Conservation (phyloP, 495 filamentous ascomycete species). For the Pseudevernia furfuracea region DNA sequence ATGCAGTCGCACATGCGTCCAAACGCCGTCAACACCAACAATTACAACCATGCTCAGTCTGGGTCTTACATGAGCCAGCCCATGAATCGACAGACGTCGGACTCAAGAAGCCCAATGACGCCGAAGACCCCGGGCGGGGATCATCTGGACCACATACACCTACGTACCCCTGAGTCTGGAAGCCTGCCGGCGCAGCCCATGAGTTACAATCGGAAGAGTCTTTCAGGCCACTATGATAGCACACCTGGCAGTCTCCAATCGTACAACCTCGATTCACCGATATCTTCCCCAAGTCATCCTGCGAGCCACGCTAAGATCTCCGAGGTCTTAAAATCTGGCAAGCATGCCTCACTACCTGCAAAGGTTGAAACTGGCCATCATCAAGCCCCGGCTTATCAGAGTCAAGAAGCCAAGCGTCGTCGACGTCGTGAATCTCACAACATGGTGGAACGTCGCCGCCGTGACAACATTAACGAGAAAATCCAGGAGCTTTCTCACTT, state of each 20-base stretch:
- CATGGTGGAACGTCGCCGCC: slow-evolving; percentile 83
- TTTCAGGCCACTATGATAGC: slow-evolving; percentile 74
- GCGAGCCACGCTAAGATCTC: slow-evolving; percentile 57
- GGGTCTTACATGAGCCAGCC: slow-evolving; percentile 51
- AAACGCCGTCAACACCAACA: slow-evolving; percentile 50
- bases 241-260: slow-evolving; percentile 71
- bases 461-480: slow-evolving; percentile 97
- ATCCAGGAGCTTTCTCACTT: slow-evolving; percentile 94
- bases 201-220: slow-evolving; percentile 58
- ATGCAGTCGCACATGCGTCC: slow-evolving; percentile 47
- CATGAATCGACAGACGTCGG: slow-evolving; percentile 64
- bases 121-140: slow-evolving; percentile 62
- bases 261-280: slow-evolving; percentile 62
- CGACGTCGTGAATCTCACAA: slow-evolving; percentile 92
- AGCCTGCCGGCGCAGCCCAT: slow-evolving; percentile 71
- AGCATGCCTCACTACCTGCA: slow-evolving; percentile 61
- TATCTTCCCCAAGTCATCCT: slow-evolving; percentile 57
- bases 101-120: slow-evolving; percentile 67
- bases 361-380: slow-evolving; percentile 54
- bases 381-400: slow-evolving; percentile 48
- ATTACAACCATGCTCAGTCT: slow-evolving; percentile 41
- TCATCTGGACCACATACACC: slow-evolving; percentile 47
- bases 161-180: slow-evolving; percentile 57
- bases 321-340: slow-evolving; percentile 60
- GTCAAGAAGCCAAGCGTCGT: slow-evolving; percentile 88